phyloP scores from a whole-genome alignment of 1,284 basidiomycete species.

The Coriolopsis trogii region DNA sequence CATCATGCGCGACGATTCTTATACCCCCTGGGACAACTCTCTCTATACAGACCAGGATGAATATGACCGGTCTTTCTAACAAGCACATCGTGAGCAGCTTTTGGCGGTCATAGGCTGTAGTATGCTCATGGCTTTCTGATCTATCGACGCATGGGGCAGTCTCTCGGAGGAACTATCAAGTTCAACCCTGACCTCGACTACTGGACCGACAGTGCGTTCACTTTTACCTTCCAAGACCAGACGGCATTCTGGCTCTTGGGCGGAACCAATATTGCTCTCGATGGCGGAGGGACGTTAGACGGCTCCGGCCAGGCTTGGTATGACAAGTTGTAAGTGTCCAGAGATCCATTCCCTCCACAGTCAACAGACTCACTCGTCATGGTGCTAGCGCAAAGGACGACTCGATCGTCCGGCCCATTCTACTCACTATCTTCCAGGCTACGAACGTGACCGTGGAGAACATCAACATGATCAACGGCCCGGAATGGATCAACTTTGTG shows the following conservation, averaged over 20 bases:
- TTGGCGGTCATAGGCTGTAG: not conserved
- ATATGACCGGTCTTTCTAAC: slow-evolving; percentile 55
- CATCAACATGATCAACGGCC: slow-evolving; percentile 43
- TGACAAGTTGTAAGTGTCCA: slow-evolving; percentile 51
- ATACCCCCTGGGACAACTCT: slow-evolving; percentile 52
- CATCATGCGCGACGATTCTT: slow-evolving; percentile 44
- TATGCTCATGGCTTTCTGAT: too few species aligned
- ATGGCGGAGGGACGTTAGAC: slow-evolving; percentile 63
- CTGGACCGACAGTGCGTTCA: slow-evolving; percentile 59
- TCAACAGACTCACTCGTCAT: not conserved
- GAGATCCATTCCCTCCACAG: not conserved
- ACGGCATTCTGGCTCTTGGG: slow-evolving; percentile 66
- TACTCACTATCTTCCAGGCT: slow-evolving; percentile 61
- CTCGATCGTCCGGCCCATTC: slow-evolving; percentile 60
- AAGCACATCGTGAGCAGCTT: slow-evolving; percentile 50
- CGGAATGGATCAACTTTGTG: slow-evolving; percentile 62
- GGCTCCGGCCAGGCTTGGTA: slow-evolving; percentile 66
- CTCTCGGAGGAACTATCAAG: slow-evolving; percentile 51
- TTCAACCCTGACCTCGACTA: slow-evolving; percentile 55
- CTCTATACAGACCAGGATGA: slow-evolving; percentile 51
- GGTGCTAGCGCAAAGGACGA: slow-evolving; percentile 32
- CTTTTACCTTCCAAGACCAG: slow-evolving; percentile 58
- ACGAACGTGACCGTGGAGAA: slow-evolving; percentile 54
- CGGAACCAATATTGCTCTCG: slow-evolving; percentile 56
- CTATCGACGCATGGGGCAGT: slow-evolving; percentile 33